These are phyloP conservation scores for Coprinopsis marcescibilis DNA, from an alignment of 768 basidiomycete species.

Conservation along the genomic window DNA sequence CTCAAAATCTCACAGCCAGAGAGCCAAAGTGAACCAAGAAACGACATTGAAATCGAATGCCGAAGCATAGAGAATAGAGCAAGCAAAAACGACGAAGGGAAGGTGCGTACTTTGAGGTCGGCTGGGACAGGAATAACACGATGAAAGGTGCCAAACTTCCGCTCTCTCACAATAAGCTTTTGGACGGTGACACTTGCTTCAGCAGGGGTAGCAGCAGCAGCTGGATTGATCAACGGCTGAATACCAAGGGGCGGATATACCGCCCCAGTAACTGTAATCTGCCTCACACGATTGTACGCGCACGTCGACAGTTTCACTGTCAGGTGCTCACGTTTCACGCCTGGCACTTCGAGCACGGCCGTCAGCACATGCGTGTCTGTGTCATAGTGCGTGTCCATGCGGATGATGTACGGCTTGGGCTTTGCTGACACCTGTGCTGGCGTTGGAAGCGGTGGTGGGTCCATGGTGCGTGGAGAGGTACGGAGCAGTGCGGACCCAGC, in stretches of 20 bases:
- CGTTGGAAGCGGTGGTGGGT: slow-evolving; percentile 13
- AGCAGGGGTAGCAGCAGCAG: neutral
- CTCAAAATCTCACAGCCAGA: slow-evolving; percentile 5
- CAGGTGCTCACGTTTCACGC: slow-evolving; percentile 53
- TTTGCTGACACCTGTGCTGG: slow-evolving; percentile 6
- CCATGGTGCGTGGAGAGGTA: slow-evolving; percentile 12
- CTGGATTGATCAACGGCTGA: slow-evolving; percentile 6
- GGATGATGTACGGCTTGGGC: slow-evolving; percentile 35
- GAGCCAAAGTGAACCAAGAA: slow-evolving; percentile 12
- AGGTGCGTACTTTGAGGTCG: slow-evolving; percentile 46
- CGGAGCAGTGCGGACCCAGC: slow-evolving; percentile 9
- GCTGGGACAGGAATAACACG: slow-evolving; percentile 50
- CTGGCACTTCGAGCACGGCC: slow-evolving; percentile 66
- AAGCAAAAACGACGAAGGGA: slow-evolving; percentile 12
- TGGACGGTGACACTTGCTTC: slow-evolving; percentile 1
- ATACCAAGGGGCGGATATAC: slow-evolving; percentile 34
- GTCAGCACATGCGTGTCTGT: slow-evolving; percentile 42
- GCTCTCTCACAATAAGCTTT: slow-evolving; percentile 34
- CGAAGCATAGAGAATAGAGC: slow-evolving; percentile 10
- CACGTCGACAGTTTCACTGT: slow-evolving; percentile 56
- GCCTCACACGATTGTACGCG: slow-evolving; percentile 54
- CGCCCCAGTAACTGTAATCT: slow-evolving; percentile 51
- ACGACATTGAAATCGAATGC: slow-evolving; percentile 10
- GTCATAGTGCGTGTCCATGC: slow-evolving; percentile 59
- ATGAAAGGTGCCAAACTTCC: slow-evolving; percentile 45